These are phyloP conservation scores for Myriosclerotinia duriaeana DNA, from an alignment of 2,329 filamentous ascomycete genomes.

Conservation along the genomic window DNA sequence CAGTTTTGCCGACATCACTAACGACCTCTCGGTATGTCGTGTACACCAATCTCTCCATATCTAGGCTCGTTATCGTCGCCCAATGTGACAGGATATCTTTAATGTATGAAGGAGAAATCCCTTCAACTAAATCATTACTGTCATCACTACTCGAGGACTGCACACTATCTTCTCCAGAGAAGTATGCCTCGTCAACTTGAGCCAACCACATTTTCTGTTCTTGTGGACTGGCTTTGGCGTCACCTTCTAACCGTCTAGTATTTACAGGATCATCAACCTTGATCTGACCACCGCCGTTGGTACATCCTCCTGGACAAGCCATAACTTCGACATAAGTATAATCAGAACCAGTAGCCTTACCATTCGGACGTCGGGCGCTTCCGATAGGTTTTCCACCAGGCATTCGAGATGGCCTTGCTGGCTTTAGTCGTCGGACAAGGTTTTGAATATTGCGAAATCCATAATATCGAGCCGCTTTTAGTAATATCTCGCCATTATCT, in stretches of 20 bases:
- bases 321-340: slow-evolving; percentile 98
- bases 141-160: slow-evolving; percentile 37
- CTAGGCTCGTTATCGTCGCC: slow-evolving; percentile 69
- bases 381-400: slow-evolving; percentile 68
- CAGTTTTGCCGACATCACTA: slow-evolving; percentile 85
- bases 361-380: slow-evolving; percentile 53
- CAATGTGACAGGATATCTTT: slow-evolving; percentile 73
- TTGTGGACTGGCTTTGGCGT: slow-evolving; percentile 63
- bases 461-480: slow-evolving; percentile 88
- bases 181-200: slow-evolving; percentile 86
- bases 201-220: slow-evolving; percentile 86
- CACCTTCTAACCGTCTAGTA: slow-evolving; percentile 49
- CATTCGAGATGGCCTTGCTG: slow-evolving; percentile 72
- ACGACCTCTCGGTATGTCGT: slow-evolving; percentile 91
- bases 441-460: slow-evolving; percentile 99
- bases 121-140: slow-evolving; percentile 53
- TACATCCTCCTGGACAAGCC: slow-evolving; percentile 98
- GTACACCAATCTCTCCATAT: slow-evolving; percentile 69
- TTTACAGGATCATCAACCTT: slow-evolving; percentile 78
- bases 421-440: slow-evolving; percentile 87
- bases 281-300: slow-evolving; percentile 94
- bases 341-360: slow-evolving; percentile 55
- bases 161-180: slow-evolving; percentile 63
- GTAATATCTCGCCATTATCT: slow-evolving; percentile 56
- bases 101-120: slow-evolving; percentile 65